A percentile compares a stretch with the other conserved stretches of the same genome.
These are phyloP conservation scores for Coccomyxa sp. DNA, from an alignment of 139 green algal species.

Conservation along the genomic window DNA sequence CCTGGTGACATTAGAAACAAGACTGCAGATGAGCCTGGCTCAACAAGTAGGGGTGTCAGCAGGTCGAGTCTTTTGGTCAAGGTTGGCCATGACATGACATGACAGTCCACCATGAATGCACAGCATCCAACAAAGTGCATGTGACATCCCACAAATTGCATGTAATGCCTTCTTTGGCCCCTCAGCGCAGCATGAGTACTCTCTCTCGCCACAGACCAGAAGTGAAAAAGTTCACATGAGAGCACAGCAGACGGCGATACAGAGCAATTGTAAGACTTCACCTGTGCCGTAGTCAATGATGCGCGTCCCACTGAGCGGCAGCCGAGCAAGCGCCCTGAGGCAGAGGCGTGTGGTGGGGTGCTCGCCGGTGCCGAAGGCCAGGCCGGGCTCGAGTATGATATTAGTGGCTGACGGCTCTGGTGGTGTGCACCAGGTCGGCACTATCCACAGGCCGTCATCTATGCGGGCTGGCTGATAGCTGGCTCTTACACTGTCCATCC, in stretches of 20 bases:
- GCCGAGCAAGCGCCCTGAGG: slow-evolving; percentile 42
- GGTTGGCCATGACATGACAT: background rate
- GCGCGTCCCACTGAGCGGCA: background rate
- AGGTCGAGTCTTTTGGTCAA: too few species aligned
- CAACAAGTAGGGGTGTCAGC: too few species aligned
- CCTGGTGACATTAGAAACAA: too few species aligned
- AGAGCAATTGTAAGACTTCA: background rate
- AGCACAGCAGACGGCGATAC: background rate
- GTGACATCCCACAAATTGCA: background rate
- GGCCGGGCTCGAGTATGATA: slow-evolving; percentile 70
- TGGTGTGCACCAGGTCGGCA: slow-evolving; percentile 50
- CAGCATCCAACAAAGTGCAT: background rate
- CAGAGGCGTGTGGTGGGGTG: slow-evolving; percentile 88
- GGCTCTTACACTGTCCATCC: slow-evolving; percentile 40
- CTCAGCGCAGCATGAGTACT: background rate
- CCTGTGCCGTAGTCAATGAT: slow-evolving; percentile 77
- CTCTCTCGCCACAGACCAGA: background rate
- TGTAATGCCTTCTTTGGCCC: background rate
- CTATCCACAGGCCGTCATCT: slow-evolving; percentile 51
- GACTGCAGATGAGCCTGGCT: too few species aligned
- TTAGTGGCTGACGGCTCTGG: slow-evolving; percentile 43
- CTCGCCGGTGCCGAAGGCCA: slow-evolving; percentile 90
- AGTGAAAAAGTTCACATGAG: background rate
- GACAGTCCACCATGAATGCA: background rate
- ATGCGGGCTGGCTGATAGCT: slow-evolving; percentile 33